phyloP scores from a whole-genome alignment of 305 asterid species.

The Rubia occidens region DNA sequence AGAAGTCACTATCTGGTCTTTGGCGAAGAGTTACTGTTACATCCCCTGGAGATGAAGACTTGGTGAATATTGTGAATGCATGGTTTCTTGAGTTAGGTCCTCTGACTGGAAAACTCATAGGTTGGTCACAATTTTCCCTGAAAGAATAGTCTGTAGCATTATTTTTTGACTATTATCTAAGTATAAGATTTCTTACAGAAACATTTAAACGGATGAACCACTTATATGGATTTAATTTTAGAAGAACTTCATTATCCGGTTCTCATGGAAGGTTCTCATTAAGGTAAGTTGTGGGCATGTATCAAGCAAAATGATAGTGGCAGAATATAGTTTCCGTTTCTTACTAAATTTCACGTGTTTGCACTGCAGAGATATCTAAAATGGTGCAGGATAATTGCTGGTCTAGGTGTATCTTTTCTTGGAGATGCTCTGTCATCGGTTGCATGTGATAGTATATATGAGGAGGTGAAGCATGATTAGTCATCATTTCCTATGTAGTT shows the following conservation, averaged over 20 bases:
- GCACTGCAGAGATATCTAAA: constrained; percentile 73
- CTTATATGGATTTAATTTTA: constrained; percentile 40
- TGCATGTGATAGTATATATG: constrained; percentile 46
- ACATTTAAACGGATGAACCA: constrained; percentile 58
- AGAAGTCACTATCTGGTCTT: constrained; percentile 56
- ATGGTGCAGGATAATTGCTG: constrained; percentile 74
- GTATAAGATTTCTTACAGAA: constrained; percentile 36
- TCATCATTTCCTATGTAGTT: neutral
- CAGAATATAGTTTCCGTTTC: neutral
- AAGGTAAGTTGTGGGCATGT: constrained; percentile 36
- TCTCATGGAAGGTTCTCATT: constrained; percentile 65
- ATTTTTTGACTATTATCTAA: constrained; percentile 2
- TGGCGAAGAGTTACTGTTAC: constrained; percentile 80
- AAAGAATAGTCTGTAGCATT: constrained; percentile 3
- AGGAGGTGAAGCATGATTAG: constrained; percentile 49
- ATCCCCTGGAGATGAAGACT: constrained; percentile 49
- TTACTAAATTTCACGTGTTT: constrained; percentile 11
- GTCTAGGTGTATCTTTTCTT: constrained; percentile 34
- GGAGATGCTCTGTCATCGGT: constrained; percentile 36
- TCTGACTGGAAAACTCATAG: constrained; percentile 52
- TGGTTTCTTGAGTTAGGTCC: constrained; percentile 64
- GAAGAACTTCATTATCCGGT: constrained; percentile 32
- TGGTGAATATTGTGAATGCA: constrained; percentile 45
- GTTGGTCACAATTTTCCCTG: constrained; percentile 24
- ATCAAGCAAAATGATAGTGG: constrained; percentile 2